Conservation (phyloP, 1,139 yeast species). For the Nakaseomyces delphensis region DNA sequence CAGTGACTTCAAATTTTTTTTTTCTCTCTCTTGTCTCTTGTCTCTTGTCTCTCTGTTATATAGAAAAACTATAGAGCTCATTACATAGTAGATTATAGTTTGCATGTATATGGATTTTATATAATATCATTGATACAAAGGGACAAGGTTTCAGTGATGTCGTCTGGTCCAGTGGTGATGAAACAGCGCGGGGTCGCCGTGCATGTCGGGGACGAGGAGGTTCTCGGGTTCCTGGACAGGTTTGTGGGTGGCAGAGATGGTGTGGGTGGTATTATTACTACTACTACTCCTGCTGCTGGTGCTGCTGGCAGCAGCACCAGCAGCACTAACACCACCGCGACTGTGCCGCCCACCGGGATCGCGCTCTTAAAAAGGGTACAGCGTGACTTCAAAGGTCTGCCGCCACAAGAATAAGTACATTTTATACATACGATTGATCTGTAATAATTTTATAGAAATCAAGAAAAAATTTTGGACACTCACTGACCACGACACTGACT, state of each 20-base stretch:
- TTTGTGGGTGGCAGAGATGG: conserved; percentile 35
- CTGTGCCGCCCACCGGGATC: conserved; percentile 18
- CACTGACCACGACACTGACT: too few relatives aligned
- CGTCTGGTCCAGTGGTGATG: conserved; percentile 44
- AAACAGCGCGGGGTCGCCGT: conserved; percentile 30
- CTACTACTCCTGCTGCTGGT: conserved; percentile 9
- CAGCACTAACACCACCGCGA: conserved; percentile 12
- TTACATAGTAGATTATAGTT: not conserved
- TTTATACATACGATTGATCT: too few relatives aligned
- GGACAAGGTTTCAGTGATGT: conserved; percentile 12
- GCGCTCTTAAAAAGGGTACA: conserved; percentile 61
- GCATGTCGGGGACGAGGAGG: conserved; percentile 35
- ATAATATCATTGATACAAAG: not conserved
- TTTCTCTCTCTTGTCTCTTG: too few relatives aligned
- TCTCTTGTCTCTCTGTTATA: too few relatives aligned
- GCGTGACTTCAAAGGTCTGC: conserved; percentile 65
- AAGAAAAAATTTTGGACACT: too few relatives aligned
- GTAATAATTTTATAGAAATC: too few relatives aligned
- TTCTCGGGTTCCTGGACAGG: conserved; percentile 38
- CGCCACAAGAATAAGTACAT: conserved; percentile 36
- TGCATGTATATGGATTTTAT: not conserved
- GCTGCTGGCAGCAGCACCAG: not conserved
- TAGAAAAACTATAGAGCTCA: too few relatives aligned
- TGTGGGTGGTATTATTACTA: conserved; percentile 8
- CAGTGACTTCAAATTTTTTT: too few relatives aligned